Evolutionary conservation across 2,329 filamentous ascomycete genomes (phyloP), one percentile per base, ranked within the genome.

Genomic region (Calonectria pteridis): DNA sequence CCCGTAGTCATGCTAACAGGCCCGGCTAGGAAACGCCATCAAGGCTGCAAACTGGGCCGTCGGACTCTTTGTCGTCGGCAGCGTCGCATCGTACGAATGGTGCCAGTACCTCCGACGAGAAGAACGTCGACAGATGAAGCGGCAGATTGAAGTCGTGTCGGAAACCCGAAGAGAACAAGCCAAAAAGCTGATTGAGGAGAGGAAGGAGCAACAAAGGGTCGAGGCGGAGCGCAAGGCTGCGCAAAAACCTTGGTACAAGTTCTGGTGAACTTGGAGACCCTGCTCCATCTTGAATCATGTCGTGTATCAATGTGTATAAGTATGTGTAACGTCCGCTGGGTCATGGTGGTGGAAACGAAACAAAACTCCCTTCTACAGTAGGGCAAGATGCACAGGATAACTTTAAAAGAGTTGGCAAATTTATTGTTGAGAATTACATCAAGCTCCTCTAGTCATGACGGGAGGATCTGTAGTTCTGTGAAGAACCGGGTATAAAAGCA

Each of bases 21-120:
- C 53, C 51, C 10, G 50, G 5, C n/a, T 50, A 85, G 84, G 83
- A 35, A 84, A 82, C 43, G 78, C 80, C 3, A 67, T 77, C 28
- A 83, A 90, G 80, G 91, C 94, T 1, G 93, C 93, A 43, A 97
- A 97, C 81, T 98, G 94, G 94, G 95, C 95, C 0, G 95, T 97
- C 7, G 94, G 92, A 9, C 89, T 91, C 43, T 98, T 97, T 83
- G 88, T 93, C 29, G 82, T 93, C 26, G 90, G 90, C 9, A 93
- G 94, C n/a, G 87, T 94, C 59, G 89, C 89, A 35, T 93, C 93
- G 65, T 97, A 95, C 85, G 95, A 98, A 85, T 95, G 94, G 81
- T 98, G 96, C 85, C 92, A 95, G 81, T 93, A 92, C 77, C 90
- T 91, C 75, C 89, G 95, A 73, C 88, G 91, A 62, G 89, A 93